Base-by-base conservation (phyloP, 176 grass and related monocot genomes). In the Aegilops longissima region DNA sequence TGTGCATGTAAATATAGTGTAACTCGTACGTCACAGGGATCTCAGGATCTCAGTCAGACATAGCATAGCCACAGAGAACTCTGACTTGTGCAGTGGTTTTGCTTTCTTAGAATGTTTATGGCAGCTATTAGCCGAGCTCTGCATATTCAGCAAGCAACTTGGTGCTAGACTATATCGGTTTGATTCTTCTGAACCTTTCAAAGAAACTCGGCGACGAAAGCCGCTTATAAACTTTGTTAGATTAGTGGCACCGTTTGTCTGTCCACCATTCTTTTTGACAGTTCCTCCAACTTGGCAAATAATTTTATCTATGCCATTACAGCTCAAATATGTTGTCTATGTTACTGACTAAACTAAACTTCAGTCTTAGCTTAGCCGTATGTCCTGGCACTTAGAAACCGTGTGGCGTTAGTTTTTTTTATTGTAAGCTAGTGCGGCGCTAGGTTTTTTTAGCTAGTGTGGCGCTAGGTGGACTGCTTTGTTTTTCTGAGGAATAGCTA, bases 21-120 rank as follows among this genome's bases (percentile, higher is more conserved):
- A 71, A 13, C 35, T 12, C 5, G 40, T 35, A 59, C 80, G 82
- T 90, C 80, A 74, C 66, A 86, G 14, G 31, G 84, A 87, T 90
- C 7, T 34, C 56, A 34, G 27, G 35, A 76, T 91, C 68, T 45
- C 36, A 44, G 42, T 9, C 9, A 7, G 54, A 59, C 51, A 45
- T 21, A 16, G 65, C 27, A 40, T 18, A 18, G 13, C 9, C 42
- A 20, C 49, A 77, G 66, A 35, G 40, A 30, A 14, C 39, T 76
- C 35, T 78, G 84, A 79, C 73, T 34, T 24, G 16, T 13, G 74
- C 40, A 5, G 29, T 13, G 40, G 54, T 73, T 83, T 33, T 79
- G 52, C 40, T 63, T 24, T 86, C 13, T 24, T 24, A 14, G 74
- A 58, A 12, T 70, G 23, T 61, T 18, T 51, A 14, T 78, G 73